Evolutionary conservation across 495 filamentous ascomycete species (phyloP), one percentile per base, ranked within the genome.

Genomic region (Neurospora sp.): DNA sequence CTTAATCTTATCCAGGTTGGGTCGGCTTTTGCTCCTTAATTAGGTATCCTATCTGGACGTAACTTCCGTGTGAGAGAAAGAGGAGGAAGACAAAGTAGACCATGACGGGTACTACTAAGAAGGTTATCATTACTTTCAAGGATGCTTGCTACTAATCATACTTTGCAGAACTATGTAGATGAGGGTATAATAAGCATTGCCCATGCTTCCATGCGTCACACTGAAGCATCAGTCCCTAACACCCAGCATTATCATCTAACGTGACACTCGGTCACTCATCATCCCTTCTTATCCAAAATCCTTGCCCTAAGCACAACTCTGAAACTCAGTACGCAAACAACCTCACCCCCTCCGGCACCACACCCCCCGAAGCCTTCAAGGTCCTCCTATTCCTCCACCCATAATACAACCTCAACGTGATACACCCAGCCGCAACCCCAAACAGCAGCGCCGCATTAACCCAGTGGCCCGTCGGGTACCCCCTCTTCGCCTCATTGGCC

Each of bases 401-500:
- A 75, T 84, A 85, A 69, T 82, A 85, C 31, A 84, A 8, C 73
- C 80, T 78, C 71, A 84, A 72, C 3, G 78, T 41, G 2, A 81
- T 69, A 44, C 80, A 81, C 5, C 81, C 82, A 0, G 75, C 76
- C 2, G 80, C 78, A 2, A 84, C 83, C 70, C 84, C 74, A 39
- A 84, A 80, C 23, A 84, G 71, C 11, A 84, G 70, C 8, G 76
- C 83, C 1, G 81, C 80, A 72, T 85, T 84, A 20, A 79, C 79
- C 83, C 82, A 85, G 73, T 83, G 89, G 1, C 89, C 90, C 0
- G 89, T 92, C 3, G 89, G 89, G 79, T 90, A 92, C 1, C 89
- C 89, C 14, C 69, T 79, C 54, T 82, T 81, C 20, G 82, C 86
- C 75, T 92, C 89, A 69, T 88, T 78, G 8, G 84, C 81, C 74